These are phyloP conservation scores for Iberis amara DNA, from an alignment of 441 rosid species.

Conservation along the genomic window DNA sequence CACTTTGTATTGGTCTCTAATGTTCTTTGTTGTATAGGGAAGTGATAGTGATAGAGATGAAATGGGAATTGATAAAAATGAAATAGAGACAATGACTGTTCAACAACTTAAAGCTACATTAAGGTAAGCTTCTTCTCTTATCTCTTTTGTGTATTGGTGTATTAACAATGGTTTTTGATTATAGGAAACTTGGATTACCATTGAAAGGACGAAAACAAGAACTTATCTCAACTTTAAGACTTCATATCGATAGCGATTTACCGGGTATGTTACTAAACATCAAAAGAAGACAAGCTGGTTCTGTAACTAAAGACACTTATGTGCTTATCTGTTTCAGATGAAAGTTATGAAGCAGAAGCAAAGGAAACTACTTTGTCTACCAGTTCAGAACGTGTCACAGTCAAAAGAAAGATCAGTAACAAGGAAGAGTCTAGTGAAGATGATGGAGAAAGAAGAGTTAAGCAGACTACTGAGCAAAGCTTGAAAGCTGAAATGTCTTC, in stretches of 20 bases:
- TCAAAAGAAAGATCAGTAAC: constrained; percentile 32
- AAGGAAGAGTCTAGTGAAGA: constrained; percentile 26
- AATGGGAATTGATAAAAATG: constrained; percentile 35
- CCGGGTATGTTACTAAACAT: constrained; percentile 59
- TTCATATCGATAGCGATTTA: constrained; percentile 38
- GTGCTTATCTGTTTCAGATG: constrained; percentile 39
- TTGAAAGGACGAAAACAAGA: constrained; percentile 63
- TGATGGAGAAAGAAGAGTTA: constrained; percentile 37
- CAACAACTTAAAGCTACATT: constrained; percentile 54
- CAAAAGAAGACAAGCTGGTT: no score
- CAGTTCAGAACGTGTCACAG: constrained; percentile 25
- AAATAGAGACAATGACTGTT: constrained; percentile 63
- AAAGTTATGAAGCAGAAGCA: constrained; percentile 32
- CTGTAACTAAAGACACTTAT: no score
- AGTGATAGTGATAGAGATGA: constrained; percentile 28
- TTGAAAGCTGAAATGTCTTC: constrained; percentile 34
- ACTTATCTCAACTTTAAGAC: constrained; percentile 58
- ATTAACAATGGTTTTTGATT: constrained; percentile 23
- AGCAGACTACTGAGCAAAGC: constrained; percentile 28
- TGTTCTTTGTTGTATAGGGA: constrained; percentile 15
- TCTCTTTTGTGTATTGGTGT: background rate
- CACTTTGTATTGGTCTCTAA: background rate
- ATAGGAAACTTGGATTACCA: constrained; percentile 63
- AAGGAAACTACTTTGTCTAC: constrained; percentile 29
- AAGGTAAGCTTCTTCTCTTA: constrained; percentile 40